Conservation (phyloP, 2,329 filamentous ascomycete genomes). For the Ustilaginoidea virens region DNA sequence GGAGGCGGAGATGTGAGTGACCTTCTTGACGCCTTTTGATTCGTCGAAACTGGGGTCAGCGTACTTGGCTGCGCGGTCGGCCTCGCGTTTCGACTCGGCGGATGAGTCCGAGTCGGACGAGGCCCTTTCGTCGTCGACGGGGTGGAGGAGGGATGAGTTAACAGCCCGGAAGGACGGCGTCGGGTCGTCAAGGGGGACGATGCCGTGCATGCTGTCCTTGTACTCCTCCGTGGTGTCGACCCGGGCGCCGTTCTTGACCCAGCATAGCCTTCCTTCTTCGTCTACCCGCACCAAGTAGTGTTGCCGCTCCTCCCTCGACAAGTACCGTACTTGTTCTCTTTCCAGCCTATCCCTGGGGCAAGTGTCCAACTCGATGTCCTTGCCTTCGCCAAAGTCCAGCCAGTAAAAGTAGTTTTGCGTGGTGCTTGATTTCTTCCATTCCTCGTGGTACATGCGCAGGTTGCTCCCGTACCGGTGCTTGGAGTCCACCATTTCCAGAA, state of each 20-base stretch:
- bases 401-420: slow-evolving; percentile 89
- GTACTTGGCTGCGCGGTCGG: slow-evolving; percentile 48
- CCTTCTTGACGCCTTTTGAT: slow-evolving; percentile 36
- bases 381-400: slow-evolving; percentile 72
- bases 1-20: slow-evolving; percentile 51
- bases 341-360: slow-evolving; percentile 64
- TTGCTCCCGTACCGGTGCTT: slow-evolving; percentile 84
- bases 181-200: slow-evolving; percentile 46
- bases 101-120: slow-evolving; percentile 21
- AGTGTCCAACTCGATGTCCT: slow-evolving; percentile 48
- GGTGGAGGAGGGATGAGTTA: slow-evolving; percentile 4
- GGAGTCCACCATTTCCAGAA: slow-evolving; percentile 68
- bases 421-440: slow-evolving; percentile 66
- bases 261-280: slow-evolving; percentile 58
- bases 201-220: slow-evolving; percentile 66
- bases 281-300: slow-evolving; percentile 71
- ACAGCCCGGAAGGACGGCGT: slow-evolving; percentile 34
- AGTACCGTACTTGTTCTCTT: slow-evolving; percentile 65
- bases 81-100: slow-evolving; percentile 33
- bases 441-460: slow-evolving; percentile 63
- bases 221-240: slow-evolving; percentile 65
- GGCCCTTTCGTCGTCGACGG: slow-evolving; percentile 6
- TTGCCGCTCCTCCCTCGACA: slow-evolving; percentile 67
- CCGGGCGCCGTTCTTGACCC: slow-evolving; percentile 66
- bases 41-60: slow-evolving; percentile 46